Evolutionary conservation across 306 rosid genomes (phyloP), one percentile per base, ranked within the genome.

Genomic region (Cucurbita ficifolia): DNA sequence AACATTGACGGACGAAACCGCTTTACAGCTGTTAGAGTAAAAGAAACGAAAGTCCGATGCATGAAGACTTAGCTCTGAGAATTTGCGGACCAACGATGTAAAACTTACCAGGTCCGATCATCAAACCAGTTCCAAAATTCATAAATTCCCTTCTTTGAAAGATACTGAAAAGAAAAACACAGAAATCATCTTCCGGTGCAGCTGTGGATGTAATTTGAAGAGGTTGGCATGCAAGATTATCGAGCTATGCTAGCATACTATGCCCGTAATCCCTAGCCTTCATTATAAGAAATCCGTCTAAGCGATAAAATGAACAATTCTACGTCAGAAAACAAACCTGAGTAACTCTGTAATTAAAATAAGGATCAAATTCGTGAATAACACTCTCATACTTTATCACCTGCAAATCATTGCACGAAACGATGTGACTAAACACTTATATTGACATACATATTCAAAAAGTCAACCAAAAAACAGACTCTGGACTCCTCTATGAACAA

Each of bases 61-160:
- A 14, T 62, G 55, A 51, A 72, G 49, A 67, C 49, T 68, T 38
- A 22, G 39, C 69, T 42, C 57, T 57, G 51, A 60, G 60, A 77
- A 42, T 18, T 29, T n/a, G 54, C 6, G 11, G 21, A 14, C 46
- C 52, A 73, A n/a, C 40, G 11, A 51, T 3, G 1, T 8, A 52
- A 76, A 79, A 77, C 61, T 67, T 89, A 94, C 98, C 97, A 94
- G 68, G 98, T 94, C 46, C 98, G 89, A 71, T 94, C 98, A 83
- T 94, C 98, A 78, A 94, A 94, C 98, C 98, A 94, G 81, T 94
- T 94, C 98, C 97, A 90, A 82, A 94, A 94, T 59, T 94, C 97
- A 82, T 94, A 94, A 82, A 90, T 89, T 70, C 98, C 98, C 77
- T 88, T 94, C 90, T 94, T 94, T 4, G 92, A 82, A 83, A 94